These are phyloP conservation scores for Thymus quinquecostatus DNA, from an alignment of 257 asterid genomes.

Conservation along the genomic window DNA sequence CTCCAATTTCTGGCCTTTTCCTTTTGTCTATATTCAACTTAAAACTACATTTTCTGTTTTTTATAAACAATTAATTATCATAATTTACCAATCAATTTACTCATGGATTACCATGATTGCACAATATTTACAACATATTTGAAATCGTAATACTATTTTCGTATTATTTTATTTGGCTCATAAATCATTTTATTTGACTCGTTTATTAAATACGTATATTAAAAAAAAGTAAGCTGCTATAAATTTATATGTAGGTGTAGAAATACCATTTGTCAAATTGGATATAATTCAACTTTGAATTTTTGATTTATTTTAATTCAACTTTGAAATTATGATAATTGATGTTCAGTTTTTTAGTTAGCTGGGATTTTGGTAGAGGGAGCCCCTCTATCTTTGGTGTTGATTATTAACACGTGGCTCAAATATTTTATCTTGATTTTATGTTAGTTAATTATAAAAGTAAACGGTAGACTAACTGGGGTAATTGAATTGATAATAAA, in stretches of 20 bases:
- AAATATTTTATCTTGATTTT: neutral
- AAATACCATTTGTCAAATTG: neutral
- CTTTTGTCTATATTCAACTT: slow-evolving; percentile 5
- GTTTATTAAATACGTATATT: no score
- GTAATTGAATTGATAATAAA: no score
- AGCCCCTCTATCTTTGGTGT: neutral
- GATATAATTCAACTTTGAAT: slow-evolving; percentile 7
- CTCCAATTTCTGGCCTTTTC: slow-evolving; percentile 14
- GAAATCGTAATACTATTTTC: no score
- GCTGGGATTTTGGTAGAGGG: neutral
- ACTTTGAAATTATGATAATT: slow-evolving; percentile 6
- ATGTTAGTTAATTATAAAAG: neutral
- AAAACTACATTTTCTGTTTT: neutral
- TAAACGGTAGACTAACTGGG: no score
- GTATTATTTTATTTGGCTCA: no score
- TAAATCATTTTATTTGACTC: no score
- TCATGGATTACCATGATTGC: neutral
- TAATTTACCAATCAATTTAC: neutral
- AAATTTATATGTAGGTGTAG: neutral
- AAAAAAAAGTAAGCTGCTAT: no score
- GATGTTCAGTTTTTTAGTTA: slow-evolving; percentile 15
- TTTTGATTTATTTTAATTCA: neutral
- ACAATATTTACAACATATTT: no score
- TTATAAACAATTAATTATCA: neutral
- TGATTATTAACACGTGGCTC: neutral